These are phyloP conservation scores for Trypanosoma vivax DNA, from an alignment of 208 protist genomes.

Conservation along the genomic window DNA sequence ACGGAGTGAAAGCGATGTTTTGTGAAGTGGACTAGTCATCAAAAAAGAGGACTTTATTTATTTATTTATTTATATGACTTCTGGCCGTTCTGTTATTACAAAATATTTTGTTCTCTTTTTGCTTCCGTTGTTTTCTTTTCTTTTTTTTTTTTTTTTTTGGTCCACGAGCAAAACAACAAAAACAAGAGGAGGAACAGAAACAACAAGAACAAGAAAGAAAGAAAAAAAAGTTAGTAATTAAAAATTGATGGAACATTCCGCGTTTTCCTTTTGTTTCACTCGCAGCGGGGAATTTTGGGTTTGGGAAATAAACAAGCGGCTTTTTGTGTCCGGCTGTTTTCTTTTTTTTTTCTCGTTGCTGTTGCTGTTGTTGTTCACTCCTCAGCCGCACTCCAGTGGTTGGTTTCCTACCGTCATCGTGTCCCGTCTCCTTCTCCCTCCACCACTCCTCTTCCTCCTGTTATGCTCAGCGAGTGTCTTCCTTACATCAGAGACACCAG, in stretches of 20 bases:
- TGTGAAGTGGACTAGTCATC: neutral
- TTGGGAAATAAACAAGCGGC: neutral
- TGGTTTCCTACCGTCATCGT: too few species aligned
- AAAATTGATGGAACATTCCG: neutral
- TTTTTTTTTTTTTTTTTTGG: too few species aligned
- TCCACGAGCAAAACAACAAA: conserved; percentile 4
- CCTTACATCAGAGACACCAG: too few species aligned
- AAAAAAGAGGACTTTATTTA: too few species aligned
- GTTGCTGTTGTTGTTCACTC: neutral
- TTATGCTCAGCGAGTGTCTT: too few species aligned
- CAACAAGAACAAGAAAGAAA: conserved; percentile 1
- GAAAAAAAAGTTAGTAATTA: conserved; percentile 1
- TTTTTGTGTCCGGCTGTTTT: neutral
- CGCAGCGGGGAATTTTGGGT: neutral
- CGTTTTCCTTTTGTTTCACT: neutral
- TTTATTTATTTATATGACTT: too few species aligned
- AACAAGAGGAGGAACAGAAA: neutral
- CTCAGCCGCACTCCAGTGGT: neutral
- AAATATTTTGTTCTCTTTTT: too few species aligned
- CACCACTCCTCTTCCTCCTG: too few species aligned
- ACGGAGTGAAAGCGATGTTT: neutral
- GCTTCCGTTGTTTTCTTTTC: too few species aligned
- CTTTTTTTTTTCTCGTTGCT: neutral
- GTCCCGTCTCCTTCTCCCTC: too few species aligned
- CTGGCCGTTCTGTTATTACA: too few species aligned